Base-by-base conservation (phyloP, 2,329 filamentous ascomycete species). In the Ceratocystiopsis sp. region DNA sequence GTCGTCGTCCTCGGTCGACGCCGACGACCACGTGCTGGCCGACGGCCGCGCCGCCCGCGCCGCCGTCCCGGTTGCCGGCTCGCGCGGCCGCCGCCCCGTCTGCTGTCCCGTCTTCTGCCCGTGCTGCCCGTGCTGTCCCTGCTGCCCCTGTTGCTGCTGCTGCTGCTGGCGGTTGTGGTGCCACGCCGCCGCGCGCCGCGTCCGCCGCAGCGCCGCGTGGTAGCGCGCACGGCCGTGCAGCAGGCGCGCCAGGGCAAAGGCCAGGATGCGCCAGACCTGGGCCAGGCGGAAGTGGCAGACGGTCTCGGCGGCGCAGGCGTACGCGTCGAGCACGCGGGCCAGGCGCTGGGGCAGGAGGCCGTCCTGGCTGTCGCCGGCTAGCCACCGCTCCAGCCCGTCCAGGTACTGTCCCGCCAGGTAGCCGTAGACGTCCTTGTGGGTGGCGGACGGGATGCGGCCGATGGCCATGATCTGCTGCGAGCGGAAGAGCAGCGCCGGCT, bases 391-490 rank as follows among this genome's bases (percentile, higher is more conserved):
- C 5, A 79, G 55, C 1, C 65, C 67, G 43, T 73, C 66, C 2
- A 80, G 58, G 50, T 80, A 80, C 14, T 67, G 62, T 36, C 60
- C 61, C 0, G 73, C 66, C 2, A 79, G 63, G 48, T 73, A 73
- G 43, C 70, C 65, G 49, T 78, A 78, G 0, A 69, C 55, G 11
- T 65, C 57, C 0, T 65, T 61, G n/a, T 66, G 67, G 6, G 63
- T 60, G 2, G 68, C 62, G 2, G 69, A 63, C 1, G 75, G 75
- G 3, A 73, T 58, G 48, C 63, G 70, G 0, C 74, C 75, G 36
- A 76, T 67, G 0, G 73, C 71, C 72, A 79, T 78, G 15, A 72
- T 63, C 51, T 80, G 75, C 48, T 75, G 73, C 0, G 71, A 63
- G 46, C 65, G 71, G 55, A 73, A 80, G 3, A 63, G 55, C 0